Percentiles rank a stretch among this genome's conserved stretches.
These are phyloP conservation scores for Yamadazyma pseudoaaseri DNA, from an alignment of 1,139 yeast genomes.

Conservation along the genomic window DNA sequence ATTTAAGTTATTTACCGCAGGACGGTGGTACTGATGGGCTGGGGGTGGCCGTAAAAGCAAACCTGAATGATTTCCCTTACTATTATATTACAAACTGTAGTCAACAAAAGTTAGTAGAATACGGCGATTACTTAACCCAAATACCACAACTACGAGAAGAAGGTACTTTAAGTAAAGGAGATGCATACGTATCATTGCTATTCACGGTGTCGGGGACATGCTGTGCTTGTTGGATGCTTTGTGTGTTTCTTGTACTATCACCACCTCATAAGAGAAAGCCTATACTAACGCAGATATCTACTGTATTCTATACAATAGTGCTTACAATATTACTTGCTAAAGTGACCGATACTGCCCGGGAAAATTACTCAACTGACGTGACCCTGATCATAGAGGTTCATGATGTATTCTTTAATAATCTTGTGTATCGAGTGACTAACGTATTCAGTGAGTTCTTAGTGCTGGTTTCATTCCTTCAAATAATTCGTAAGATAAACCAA, in stretches of 20 bases:
- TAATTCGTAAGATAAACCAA: slow-evolving; percentile 19
- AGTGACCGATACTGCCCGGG: slow-evolving; percentile 31
- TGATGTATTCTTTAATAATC: slow-evolving; percentile 25
- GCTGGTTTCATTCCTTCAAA: slow-evolving; percentile 41
- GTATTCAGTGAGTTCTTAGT: slow-evolving; percentile 34
- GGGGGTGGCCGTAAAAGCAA: slow-evolving; percentile 1
- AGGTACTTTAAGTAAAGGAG: slow-evolving; percentile 36
- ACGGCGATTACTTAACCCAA: neutral
- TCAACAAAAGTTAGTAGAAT: slow-evolving; percentile 3
- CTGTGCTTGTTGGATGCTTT: slow-evolving; percentile 55
- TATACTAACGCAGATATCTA: slow-evolving; percentile 42
- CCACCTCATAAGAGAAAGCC: slow-evolving; percentile 51
- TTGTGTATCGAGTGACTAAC: slow-evolving; percentile 28
- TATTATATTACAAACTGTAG: slow-evolving; percentile 46
- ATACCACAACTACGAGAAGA: slow-evolving; percentile 4
- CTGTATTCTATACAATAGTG: slow-evolving; percentile 43
- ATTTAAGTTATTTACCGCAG: slow-evolving; percentile 11
- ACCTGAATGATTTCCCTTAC: slow-evolving; percentile 28
- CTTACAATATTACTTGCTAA: slow-evolving; percentile 40
- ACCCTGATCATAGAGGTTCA: slow-evolving; percentile 38
- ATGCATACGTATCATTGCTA: slow-evolving; percentile 43
- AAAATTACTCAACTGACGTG: slow-evolving; percentile 36
- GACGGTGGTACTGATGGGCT: slow-evolving; percentile 10
- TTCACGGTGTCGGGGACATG: slow-evolving; percentile 43
- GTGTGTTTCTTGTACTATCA: slow-evolving; percentile 44